These are phyloP conservation scores for Trichoderma breve DNA, from an alignment of 2,329 filamentous ascomycete genomes.

Conservation along the genomic window DNA sequence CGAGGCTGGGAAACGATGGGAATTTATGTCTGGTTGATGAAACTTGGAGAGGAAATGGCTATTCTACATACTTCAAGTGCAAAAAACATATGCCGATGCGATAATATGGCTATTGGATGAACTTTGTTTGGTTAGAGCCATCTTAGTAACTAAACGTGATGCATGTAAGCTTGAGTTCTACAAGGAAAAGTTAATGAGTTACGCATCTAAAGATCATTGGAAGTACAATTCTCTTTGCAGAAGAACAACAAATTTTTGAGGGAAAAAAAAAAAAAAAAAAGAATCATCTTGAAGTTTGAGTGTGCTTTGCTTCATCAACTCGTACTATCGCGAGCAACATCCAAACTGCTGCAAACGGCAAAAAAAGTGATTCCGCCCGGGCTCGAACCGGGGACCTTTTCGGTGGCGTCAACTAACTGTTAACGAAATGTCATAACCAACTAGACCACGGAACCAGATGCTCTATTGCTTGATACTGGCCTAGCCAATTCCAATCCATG, in stretches of 20 bases:
- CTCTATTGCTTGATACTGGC: neutral
- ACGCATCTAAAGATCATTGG: neutral
- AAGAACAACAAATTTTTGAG: too few species aligned
- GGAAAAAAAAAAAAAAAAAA: too few species aligned
- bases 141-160: neutral
- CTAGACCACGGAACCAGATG: slow-evolving; percentile 22
- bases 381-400: slow-evolving; percentile 24
- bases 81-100: neutral
- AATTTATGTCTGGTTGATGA: neutral
- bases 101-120: neutral
- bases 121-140: neutral
- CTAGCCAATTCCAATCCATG: neutral
- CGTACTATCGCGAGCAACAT: neutral
- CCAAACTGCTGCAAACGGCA: neutral
- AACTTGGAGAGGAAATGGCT: neutral
- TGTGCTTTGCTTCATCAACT: neutral
- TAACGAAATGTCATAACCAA: slow-evolving; percentile 25
- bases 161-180: neutral
- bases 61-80: neutral
- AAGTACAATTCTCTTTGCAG: neutral
- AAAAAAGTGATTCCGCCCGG: slow-evolving; percentile 23
- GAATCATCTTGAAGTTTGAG: neutral
- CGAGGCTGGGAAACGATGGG: neutral
- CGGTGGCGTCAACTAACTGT: slow-evolving; percentile 21
- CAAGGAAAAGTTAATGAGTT: neutral